Percentiles rank a stretch among this genome's conserved stretches.
These are phyloP conservation scores for Clarireedia hainanense DNA, from an alignment of 2,329 filamentous ascomycete genomes.

Conservation along the genomic window DNA sequence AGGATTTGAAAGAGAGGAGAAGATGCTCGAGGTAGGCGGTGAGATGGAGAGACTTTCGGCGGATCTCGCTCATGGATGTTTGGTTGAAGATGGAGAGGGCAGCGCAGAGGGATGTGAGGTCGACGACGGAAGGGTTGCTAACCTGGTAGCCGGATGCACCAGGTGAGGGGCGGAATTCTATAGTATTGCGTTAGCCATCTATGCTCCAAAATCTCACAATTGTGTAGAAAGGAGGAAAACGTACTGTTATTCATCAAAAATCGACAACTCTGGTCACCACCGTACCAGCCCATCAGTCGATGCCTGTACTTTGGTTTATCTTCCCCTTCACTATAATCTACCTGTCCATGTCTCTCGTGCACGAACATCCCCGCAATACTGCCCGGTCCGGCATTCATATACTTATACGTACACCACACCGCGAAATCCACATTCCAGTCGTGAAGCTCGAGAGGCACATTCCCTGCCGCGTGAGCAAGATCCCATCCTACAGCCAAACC, in stretches of 20 bases:
- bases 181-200: conserved; percentile 11
- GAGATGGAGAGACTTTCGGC: conserved; percentile 62
- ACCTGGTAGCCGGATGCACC: conserved; percentile 78
- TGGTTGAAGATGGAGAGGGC: conserved; percentile 67
- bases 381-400: conserved; percentile 80
- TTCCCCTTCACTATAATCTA: conserved; percentile 35
- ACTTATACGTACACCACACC: conserved; percentile 92
- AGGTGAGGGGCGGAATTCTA: conserved; percentile 62
- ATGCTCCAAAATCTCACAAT: conserved; percentile 13
- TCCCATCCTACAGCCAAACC: conserved; percentile 80
- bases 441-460: conserved; percentile 70
- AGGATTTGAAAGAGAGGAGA: conserved; percentile 35
- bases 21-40: conserved; percentile 72
- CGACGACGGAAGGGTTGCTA: conserved; percentile 75
- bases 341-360: conserved; percentile 62
- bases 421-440: conserved; percentile 91
- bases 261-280: conserved; percentile 64
- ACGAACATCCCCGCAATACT: conserved; percentile 75
- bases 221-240: conserved; percentile 18
- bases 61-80: conserved; percentile 60
- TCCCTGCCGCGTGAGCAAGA: conserved; percentile 78
- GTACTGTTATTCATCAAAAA: conserved; percentile 71
- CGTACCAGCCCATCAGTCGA: conserved; percentile 80
- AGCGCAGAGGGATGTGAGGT: conserved; percentile 66
- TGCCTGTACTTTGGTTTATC: conserved; percentile 48